Base-by-base conservation (phyloP, 495 filamentous ascomycete species). In the Cercophora scortea region DNA sequence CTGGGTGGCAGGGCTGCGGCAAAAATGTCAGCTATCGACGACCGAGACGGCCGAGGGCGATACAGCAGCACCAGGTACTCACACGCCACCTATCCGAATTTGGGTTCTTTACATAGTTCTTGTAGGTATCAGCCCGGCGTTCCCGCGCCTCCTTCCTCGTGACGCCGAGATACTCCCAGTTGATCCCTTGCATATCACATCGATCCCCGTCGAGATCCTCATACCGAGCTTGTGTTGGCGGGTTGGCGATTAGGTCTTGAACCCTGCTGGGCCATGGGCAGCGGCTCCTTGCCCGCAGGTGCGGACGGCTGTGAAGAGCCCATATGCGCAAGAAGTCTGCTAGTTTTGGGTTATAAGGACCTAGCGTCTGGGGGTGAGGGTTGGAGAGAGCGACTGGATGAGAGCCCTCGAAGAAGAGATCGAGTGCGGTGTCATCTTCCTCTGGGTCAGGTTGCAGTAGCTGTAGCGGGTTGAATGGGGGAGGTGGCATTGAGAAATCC, bases 151-250 rank as follows among this genome's bases (percentile, higher is more conserved):
- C 72, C 6, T 68, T 61, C 42, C 84, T 78, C 15, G 74, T 79
- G 4, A 88, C 81, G 6, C 80, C 81, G 6, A 91, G 57, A 1
- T 72, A 71, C 8, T 77, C 72, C 82, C 90, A 95, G 45, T 86
- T 74, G 39, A 95, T 85, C 47, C 89, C 87, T 62, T 95, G 89
- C 32, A 89, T 65, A 62, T 95, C 90, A 58, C 71, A 87, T 16
- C 64, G 61, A 39, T 86, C 83, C 1, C 78, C 79, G 17, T 74
- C 65, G 13, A 82, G 68, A 53, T 85, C 79, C 5, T 61, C 51
- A 45, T 72, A 72, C 8, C 61, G 47, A 18, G 75, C 56, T 19
- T 58, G 61, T 8, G 46, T 51, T 9, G 55, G 41, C 41, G 47
- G 49, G 1, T 35, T 38, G 9, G 43, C 7, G 13, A 52, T 47